phyloP scores from a whole-genome alignment of 768 basidiomycete species.

The Kwoniella sp. region DNA sequence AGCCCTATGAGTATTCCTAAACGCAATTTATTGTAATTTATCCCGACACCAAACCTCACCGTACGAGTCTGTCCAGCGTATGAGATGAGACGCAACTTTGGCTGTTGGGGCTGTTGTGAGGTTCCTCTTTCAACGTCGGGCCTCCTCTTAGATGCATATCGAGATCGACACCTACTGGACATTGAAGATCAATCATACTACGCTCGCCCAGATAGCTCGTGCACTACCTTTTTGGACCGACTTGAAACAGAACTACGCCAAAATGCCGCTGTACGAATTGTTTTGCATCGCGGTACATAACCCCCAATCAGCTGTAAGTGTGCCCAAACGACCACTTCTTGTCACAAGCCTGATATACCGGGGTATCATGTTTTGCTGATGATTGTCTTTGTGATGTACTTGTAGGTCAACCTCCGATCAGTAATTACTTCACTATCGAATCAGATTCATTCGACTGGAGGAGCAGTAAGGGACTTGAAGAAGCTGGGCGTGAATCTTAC shows the following conservation, averaged over 20 bases:
- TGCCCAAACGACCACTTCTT: not conserved
- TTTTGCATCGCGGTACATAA: slow-evolving; percentile 55
- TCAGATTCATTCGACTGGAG: slow-evolving; percentile 46
- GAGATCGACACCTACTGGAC: too few relatives aligned
- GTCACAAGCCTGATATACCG: not conserved
- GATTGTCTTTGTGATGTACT: too few relatives aligned
- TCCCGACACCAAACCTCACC: not conserved
- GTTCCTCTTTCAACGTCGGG: not conserved
- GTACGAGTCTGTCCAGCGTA: not conserved
- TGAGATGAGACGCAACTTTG: not conserved
- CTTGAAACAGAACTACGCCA: too few relatives aligned
- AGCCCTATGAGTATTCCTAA: slow-evolving; percentile 5
- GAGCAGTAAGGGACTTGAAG: slow-evolving; percentile 51
- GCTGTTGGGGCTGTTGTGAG: not conserved
- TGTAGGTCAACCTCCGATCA: slow-evolving; percentile 49
- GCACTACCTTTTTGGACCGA: too few relatives aligned
- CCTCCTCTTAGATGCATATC: too few relatives aligned
- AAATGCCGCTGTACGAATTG: slow-evolving; percentile 55
- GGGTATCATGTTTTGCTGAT: too few relatives aligned
- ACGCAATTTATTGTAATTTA: slow-evolving; percentile 14
- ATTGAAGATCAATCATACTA: too few relatives aligned
- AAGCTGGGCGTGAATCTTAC: slow-evolving; percentile 48
- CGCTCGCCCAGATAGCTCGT: too few relatives aligned
- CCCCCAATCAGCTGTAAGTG: slow-evolving; percentile 47
- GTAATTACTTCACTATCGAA: slow-evolving; percentile 44